Evolutionary conservation across 1,284 basidiomycete genomes (phyloP), one percentile per base, ranked within the genome.

Genomic region (Boletus semigastroideus): DNA sequence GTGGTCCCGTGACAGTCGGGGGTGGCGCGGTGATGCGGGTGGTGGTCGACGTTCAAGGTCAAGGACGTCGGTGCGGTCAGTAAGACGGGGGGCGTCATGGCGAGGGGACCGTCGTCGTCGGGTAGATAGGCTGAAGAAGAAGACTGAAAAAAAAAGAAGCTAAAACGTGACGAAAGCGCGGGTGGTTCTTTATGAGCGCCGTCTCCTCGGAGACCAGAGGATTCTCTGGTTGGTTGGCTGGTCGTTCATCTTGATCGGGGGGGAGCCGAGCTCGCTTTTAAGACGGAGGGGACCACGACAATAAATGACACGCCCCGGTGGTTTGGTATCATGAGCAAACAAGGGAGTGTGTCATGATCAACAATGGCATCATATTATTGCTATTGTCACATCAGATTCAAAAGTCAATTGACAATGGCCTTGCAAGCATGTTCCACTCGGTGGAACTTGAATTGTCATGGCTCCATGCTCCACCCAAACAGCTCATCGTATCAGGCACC

Each of bases 1-100:
- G 30, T 31, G 30, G 11, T n/a, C n/a, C n/a, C 30, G 30, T 31
- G 30, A 11, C 13, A 13, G 30, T 31, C 30, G 30, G 12, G 22
- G 5, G 22, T 22, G 22, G 22, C 22, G 22, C 22, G 22, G 30
- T 31, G 30, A 13, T 0, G 5, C 31, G 31, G n/a, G 36, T 37
- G n/a, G 14, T 16, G 14, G 11, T 37, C 34, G 34, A 37, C 33
- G 30, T 22, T 20, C 10, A 17, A 5, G 28, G 17, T 10, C 33
- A 31, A 28, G 34, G 34, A 13, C 3, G 58, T 37, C 5, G 46
- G 46, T 10, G 43, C 1, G 9, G 51, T 39, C 25, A 55, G 38
- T 13, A 61, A 12, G 47, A 42, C 12, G n/a, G 57, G 38, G 8
- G 40, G 11, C 5, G 53, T 43, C 59, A 57, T 59, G 36, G n/a